phyloP scores from a whole-genome alignment of 2,329 filamentous ascomycete genomes.

The Botrytis deweyae region DNA sequence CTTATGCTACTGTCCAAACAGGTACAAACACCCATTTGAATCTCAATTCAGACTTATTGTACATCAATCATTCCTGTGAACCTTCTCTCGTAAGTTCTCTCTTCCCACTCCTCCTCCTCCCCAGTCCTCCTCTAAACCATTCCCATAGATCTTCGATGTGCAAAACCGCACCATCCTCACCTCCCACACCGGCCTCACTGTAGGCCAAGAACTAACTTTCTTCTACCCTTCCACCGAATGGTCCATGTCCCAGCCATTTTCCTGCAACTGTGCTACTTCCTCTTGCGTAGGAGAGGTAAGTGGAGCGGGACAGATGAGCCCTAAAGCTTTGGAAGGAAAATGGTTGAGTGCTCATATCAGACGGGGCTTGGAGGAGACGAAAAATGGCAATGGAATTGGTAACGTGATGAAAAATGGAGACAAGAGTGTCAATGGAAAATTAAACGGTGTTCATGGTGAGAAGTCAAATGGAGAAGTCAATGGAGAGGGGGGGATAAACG shows the following conservation, averaged over 20 bases:
- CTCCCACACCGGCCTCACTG: slow-evolving; percentile 53
- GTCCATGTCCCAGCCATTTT: slow-evolving; percentile 70
- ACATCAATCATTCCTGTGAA: slow-evolving; percentile 68
- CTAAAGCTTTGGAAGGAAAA: slow-evolving; percentile 53
- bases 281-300: slow-evolving; percentile 61
- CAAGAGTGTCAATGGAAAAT: background rate
- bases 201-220: slow-evolving; percentile 64
- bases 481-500: background rate
- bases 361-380: slow-evolving; percentile 9
- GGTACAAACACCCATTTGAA: slow-evolving; percentile 56
- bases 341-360: slow-evolving; percentile 52
- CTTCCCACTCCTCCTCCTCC: background rate
- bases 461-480: background rate
- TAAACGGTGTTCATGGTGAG: background rate
- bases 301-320: slow-evolving; percentile 61
- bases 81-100: slow-evolving; percentile 58
- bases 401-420: background rate
- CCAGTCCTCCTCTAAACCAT: background rate
- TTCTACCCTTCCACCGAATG: slow-evolving; percentile 77
- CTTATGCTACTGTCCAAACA: slow-evolving; percentile 65
- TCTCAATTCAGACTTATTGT: slow-evolving; percentile 65
- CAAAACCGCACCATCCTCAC: slow-evolving; percentile 56
- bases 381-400: background rate
- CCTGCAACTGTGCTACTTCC: slow-evolving; percentile 59
- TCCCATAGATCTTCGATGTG: slow-evolving; percentile 58